Percentiles rank a stretch among this genome's conserved stretches.
These are phyloP conservation scores for Eucommia ulmoides DNA, from an alignment of 257 asterid genomes.

Conservation along the genomic window DNA sequence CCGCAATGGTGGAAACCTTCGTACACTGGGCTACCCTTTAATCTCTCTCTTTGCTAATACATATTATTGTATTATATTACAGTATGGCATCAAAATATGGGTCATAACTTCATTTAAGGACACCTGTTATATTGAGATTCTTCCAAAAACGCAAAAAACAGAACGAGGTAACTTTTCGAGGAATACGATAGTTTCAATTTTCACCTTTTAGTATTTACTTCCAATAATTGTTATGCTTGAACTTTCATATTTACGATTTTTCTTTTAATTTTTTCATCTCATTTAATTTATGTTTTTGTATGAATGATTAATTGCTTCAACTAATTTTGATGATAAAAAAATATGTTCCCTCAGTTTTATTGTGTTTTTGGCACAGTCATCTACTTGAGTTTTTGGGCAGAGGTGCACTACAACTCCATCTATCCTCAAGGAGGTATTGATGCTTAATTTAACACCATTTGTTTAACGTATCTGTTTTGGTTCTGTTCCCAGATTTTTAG, in stretches of 20 bases:
- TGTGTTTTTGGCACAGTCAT: constrained; percentile 40
- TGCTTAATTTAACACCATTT: not conserved
- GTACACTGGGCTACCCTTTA: not conserved
- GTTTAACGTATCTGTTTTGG: not conserved
- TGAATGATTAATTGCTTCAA: not conserved
- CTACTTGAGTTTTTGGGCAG: constrained; percentile 24
- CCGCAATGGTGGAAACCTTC: not conserved
- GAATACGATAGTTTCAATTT: constrained; percentile 1
- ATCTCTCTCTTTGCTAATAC: not conserved
- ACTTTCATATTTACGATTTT: not conserved
- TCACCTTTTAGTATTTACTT: not conserved
- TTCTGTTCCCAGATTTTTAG: not conserved
- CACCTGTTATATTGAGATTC: constrained; percentile 93
- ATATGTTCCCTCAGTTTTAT: too few species aligned
- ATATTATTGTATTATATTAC: constrained; percentile 19
- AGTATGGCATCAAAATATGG: constrained; percentile 85
- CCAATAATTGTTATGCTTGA: not conserved
- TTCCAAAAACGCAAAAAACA: constrained; percentile 68
- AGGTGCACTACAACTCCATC: not conserved
- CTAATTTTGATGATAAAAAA: too few species aligned
- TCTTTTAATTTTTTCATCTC: not conserved
- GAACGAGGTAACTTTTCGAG: constrained; percentile 60
- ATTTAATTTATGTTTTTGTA: not conserved
- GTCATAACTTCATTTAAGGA: constrained; percentile 85
- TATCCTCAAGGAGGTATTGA: constrained; percentile 60